Evolutionary conservation across 2,329 filamentous ascomycete species (phyloP).

Genomic region (Neonectria hederae): DNA sequence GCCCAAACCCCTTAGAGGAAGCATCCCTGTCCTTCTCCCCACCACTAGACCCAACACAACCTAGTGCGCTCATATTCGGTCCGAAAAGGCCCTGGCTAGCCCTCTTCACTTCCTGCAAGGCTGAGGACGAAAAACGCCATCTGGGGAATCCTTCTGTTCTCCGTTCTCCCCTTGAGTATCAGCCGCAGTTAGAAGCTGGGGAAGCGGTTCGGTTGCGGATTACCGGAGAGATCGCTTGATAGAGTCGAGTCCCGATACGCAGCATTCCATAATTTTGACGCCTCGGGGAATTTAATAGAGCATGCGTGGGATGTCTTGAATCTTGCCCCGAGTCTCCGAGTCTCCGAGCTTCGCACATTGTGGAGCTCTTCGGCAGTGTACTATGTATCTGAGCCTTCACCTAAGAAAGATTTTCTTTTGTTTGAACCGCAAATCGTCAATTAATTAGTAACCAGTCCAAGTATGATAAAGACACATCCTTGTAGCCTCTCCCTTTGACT

Average conservation of each 20-base stretch:
- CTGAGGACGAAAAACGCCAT: slow-evolving; percentile 23
- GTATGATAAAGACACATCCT: too few species aligned
- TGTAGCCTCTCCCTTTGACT: too few species aligned
- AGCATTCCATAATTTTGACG: neutral
- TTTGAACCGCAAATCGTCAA: neutral
- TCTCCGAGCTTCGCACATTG: neutral
- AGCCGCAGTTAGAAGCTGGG: neutral
- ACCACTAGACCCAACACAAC: slow-evolving; percentile 32
- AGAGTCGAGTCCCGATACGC: neutral
- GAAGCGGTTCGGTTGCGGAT: neutral
- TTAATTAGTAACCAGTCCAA: neutral
- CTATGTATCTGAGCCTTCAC: neutral
- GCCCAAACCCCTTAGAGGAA: neutral
- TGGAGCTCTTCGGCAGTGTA: neutral
- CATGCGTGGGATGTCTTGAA: neutral
- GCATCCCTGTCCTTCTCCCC: slow-evolving; percentile 18
- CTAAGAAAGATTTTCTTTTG: neutral
- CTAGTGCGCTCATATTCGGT: slow-evolving; percentile 33
- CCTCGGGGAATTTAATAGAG: neutral
- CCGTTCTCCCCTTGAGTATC: neutral
- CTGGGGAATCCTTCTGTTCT: neutral
- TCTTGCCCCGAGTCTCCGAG: neutral
- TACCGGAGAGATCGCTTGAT: neutral
- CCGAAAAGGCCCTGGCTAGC: slow-evolving; percentile 41
- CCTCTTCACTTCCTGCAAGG: slow-evolving; percentile 26